Evolutionary conservation across 495 filamentous ascomycete genomes (phyloP).

Genomic region (Chaetomium tenue): DNA sequence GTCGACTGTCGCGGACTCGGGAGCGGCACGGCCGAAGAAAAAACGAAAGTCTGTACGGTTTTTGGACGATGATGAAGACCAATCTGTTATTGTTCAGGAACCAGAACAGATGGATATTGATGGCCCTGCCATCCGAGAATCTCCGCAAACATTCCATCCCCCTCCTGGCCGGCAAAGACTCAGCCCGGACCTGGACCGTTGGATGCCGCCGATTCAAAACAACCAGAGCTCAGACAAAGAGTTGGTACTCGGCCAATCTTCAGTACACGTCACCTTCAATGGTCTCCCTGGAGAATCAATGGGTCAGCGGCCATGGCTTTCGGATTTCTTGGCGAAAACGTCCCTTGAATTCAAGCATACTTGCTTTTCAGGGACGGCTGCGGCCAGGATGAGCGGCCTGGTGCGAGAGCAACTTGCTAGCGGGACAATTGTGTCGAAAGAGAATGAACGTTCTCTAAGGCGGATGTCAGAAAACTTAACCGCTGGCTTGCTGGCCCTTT

Average conservation of each 20-base stretch:
- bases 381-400: constrained; percentile 17
- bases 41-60: constrained; percentile 44
- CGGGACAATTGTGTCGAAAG: constrained; percentile 25
- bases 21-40: constrained; percentile 22
- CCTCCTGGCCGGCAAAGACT: constrained; percentile 14
- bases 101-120: constrained; percentile 32
- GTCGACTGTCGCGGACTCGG: neutral
- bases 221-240: constrained; percentile 33
- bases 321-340: constrained; percentile 35
- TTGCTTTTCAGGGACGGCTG: constrained; percentile 34
- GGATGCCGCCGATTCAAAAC: neutral
- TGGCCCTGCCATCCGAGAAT: neutral
- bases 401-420: constrained; percentile 17
- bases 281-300: constrained; percentile 33
- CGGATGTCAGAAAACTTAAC: constrained; percentile 37
- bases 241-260: constrained; percentile 29
- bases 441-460: constrained; percentile 23
- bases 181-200: neutral
- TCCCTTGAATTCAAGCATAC: constrained; percentile 35
- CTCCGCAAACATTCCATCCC: constrained; percentile 16
- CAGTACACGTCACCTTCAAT: constrained; percentile 34
- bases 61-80: constrained; percentile 31
- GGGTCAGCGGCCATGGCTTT: constrained; percentile 31
- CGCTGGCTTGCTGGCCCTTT: constrained; percentile 34
- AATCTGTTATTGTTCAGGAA: constrained; percentile 23